Evolutionary conservation across 2,329 filamentous ascomycete genomes (phyloP).

Genomic region (Sporothrix protearum): DNA sequence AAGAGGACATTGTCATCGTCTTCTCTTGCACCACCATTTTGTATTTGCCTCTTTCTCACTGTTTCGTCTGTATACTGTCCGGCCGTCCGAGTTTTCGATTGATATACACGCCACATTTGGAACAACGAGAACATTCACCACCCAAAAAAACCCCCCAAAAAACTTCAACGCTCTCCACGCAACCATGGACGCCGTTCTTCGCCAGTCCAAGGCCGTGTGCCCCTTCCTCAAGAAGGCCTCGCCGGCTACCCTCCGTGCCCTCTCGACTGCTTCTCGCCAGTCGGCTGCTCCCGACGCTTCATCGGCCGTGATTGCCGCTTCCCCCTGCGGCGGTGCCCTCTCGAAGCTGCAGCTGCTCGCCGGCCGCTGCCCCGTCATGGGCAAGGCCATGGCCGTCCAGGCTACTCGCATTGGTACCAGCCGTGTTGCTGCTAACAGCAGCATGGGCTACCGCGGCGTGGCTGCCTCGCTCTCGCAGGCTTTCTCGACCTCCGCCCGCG

Average conservation of each 20-base stretch:
- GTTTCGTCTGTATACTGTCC: background rate
- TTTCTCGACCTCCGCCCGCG: constrained; percentile 23
- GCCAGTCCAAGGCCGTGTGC: constrained; percentile 94
- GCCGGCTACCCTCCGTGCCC: constrained; percentile 81
- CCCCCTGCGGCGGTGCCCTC: constrained; percentile 85
- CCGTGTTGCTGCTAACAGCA: constrained; percentile 31
- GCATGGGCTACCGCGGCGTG: constrained; percentile 26
- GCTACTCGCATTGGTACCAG: constrained; percentile 50
- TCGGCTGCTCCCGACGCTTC: constrained; percentile 34
- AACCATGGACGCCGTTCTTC: constrained; percentile 87
- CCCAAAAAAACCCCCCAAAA: background rate
- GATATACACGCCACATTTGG: background rate
- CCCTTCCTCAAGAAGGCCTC: constrained; percentile 95
- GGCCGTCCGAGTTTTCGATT: background rate
- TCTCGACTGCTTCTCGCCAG: constrained; percentile 68
- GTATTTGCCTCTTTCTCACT: constrained; percentile 1
- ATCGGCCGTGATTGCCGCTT: constrained; percentile 33
- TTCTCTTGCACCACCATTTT: background rate
- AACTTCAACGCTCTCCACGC: background rate
- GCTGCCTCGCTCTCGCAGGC: constrained; percentile 27
- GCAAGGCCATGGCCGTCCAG: constrained; percentile 91
- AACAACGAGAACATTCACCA: background rate
- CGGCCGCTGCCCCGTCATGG: constrained; percentile 96
- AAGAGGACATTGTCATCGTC: background rate
- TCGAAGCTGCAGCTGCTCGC: constrained; percentile 94